phyloP scores from a whole-genome alignment of 352 stramenopile genomes.

The Sclerospora graminicola region DNA sequence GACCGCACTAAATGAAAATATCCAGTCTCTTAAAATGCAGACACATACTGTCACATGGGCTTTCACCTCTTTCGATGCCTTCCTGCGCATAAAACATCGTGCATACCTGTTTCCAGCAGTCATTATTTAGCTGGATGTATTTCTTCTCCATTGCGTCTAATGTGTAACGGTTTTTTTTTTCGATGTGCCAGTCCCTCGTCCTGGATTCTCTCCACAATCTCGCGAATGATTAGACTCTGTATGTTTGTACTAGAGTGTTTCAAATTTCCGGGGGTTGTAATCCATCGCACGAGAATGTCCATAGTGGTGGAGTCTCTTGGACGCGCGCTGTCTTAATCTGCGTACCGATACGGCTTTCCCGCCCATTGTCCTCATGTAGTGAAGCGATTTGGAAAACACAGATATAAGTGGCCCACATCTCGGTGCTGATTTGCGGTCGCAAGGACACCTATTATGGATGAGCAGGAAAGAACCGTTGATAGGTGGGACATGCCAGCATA shows the following conservation, averaged over 20 bases:
- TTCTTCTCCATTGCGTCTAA: conserved; percentile 27
- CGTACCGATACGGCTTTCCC: conserved; percentile 3
- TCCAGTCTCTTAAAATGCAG: conserved; percentile 19
- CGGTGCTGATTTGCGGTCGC: conserved; percentile 3
- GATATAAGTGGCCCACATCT: no score
- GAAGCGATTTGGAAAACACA: no score
- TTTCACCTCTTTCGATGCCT: conserved; percentile 20
- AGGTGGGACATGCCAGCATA: no score
- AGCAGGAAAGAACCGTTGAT: no score
- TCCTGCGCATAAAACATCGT: conserved; percentile 19
- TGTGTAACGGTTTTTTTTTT: conserved; percentile 17
- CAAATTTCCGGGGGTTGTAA: conserved; percentile 23
- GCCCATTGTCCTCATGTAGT: no score
- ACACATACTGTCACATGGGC: conserved; percentile 21
- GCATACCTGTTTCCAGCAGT: conserved; percentile 28
- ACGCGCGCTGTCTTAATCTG: conserved; percentile 12
- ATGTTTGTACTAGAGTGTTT: conserved; percentile 17
- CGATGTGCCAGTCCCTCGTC: conserved; percentile 16
- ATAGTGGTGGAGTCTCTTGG: conserved; percentile 15
- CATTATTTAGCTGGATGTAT: conserved; percentile 29
- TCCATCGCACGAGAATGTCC: conserved; percentile 26
- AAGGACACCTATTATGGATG: no score
- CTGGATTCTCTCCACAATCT: conserved; percentile 20
- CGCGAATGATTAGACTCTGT: conserved; percentile 10
- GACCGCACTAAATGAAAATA: conserved; percentile 14